Evolutionary conservation across 129 eudicot genomes (phyloP), one percentile per base, ranked within the genome.

Genomic region (Arctium minus): DNA sequence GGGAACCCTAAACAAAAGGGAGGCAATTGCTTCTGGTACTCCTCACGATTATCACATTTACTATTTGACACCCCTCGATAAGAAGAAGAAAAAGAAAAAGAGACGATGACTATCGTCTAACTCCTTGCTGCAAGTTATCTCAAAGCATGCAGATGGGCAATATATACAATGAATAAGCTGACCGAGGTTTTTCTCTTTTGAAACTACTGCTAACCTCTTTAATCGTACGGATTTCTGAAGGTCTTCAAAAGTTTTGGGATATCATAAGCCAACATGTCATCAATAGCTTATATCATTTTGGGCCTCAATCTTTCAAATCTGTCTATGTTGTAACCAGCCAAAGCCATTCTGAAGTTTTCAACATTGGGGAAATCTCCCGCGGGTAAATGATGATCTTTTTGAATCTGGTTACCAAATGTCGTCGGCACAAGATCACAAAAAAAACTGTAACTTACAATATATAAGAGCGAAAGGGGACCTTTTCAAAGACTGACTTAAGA

Each of bases 221-320:
- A 91, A 27, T 92, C 92, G 68, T 96, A 91, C 2, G 99, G 98
- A 84, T 96, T 93, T 74, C 95, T 88, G 87, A 96, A 96, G 36
- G 82, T 93, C 88, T 92, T 93, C 44, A 96, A 86, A 74, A 96
- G 97, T 22, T 93, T 88, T 5, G 98, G 99, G 73, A 96, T 89
- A 87, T 96, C 99, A 65, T 96, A 93, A 33, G 94, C 94, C 12
- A 96, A 91, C 98, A 96, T 93, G 86, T 93, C 98, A 72, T 96
- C 99, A 68, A 93, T 92, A 30, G 86, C 87, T 75, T 96, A 95
- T 82, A 96, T 91, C 98, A 91, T 81, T 70, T 76, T 90, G 10
- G 92, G 88, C 80, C 90, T 91, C 80, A 93, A 40, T 86, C 93
- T 96, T 82, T 93, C 97, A 44, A 96, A 96, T 88, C 83, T 93